A percentile compares a stretch with the other conserved stretches of the same genome.
Evolutionary conservation across 2,329 filamentous ascomycete species (phyloP).

Genomic region (Gaeumannomyces sp.): DNA sequence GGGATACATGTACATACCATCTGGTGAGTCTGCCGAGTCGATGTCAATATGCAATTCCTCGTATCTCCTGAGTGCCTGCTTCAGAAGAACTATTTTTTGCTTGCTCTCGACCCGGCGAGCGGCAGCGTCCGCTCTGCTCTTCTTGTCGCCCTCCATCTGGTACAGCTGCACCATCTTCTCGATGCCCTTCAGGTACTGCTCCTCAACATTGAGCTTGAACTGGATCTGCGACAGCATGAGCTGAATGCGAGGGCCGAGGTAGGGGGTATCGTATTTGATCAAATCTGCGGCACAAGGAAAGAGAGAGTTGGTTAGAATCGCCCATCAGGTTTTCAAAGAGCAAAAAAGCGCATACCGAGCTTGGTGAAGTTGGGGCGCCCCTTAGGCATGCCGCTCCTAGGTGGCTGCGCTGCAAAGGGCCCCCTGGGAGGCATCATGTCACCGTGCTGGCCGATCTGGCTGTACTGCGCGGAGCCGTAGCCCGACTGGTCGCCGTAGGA

Average conservation of each 20-base stretch:
- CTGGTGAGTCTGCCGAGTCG: slow-evolving; percentile 67
- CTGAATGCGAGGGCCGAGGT: slow-evolving; percentile 94
- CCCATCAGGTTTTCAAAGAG: neutral
- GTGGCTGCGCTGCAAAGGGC: slow-evolving; percentile 69
- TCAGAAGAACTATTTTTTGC: slow-evolving; percentile 93
- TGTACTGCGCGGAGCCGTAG: slow-evolving; percentile 54
- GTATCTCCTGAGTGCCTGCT: slow-evolving; percentile 93
- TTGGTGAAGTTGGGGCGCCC: slow-evolving; percentile 88
- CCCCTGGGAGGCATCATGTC: slow-evolving; percentile 76
- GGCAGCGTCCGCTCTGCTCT: slow-evolving; percentile 90
- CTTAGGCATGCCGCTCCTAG: slow-evolving; percentile 63
- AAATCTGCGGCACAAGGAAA: slow-evolving; percentile 56
- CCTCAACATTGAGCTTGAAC: slow-evolving; percentile 97
- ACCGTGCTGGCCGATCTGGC: slow-evolving; percentile 56
- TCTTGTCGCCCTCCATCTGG: slow-evolving; percentile 93
- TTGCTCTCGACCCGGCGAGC: slow-evolving; percentile 88
- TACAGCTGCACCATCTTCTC: slow-evolving; percentile 99
- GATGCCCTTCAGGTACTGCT: slow-evolving; percentile 97
- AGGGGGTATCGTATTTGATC: slow-evolving; percentile 96
- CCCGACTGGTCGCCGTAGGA: slow-evolving; percentile 41
- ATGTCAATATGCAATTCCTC: slow-evolving; percentile 96
- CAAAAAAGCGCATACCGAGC: slow-evolving; percentile 59
- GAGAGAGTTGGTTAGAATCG: neutral
- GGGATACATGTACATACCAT: slow-evolving; percentile 58
- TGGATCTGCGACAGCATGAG: slow-evolving; percentile 98